These are phyloP conservation scores for Lepiota subincarnata DNA, from an alignment of 768 basidiomycete species.

Conservation along the genomic window DNA sequence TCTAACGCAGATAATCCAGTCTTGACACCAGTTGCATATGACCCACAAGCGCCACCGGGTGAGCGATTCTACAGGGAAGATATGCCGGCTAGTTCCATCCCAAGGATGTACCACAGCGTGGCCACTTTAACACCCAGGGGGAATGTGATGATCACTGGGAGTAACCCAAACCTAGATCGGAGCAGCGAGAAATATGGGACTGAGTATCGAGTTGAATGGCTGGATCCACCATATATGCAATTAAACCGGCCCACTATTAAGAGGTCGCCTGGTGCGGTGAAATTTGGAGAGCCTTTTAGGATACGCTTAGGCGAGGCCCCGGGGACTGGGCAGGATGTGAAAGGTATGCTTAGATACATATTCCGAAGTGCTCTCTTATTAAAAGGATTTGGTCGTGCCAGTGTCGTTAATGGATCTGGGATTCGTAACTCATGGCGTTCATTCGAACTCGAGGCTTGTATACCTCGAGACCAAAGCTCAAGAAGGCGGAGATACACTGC, in stretches of 20 bases:
- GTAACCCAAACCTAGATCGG: slow-evolving; percentile 79
- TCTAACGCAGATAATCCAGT: slow-evolving; percentile 79
- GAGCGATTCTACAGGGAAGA: slow-evolving; percentile 48
- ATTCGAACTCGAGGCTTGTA: slow-evolving; percentile 73
- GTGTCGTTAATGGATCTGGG: slow-evolving; percentile 80
- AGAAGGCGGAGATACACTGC: slow-evolving; percentile 25
- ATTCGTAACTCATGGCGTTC: slow-evolving; percentile 74
- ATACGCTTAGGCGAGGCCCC: slow-evolving; percentile 39
- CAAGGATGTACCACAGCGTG: slow-evolving; percentile 79
- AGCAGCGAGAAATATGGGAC: slow-evolving; percentile 72
- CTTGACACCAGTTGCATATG: slow-evolving; percentile 66
- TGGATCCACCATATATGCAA: slow-evolving; percentile 79
- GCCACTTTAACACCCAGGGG: slow-evolving; percentile 74
- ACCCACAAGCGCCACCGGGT: slow-evolving; percentile 48
- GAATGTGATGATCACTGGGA: slow-evolving; percentile 74
- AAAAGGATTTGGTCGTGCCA: slow-evolving; percentile 21
- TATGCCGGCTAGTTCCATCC: slow-evolving; percentile 62
- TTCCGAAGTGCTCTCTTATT: neutral
- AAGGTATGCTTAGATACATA: slow-evolving; percentile 35
- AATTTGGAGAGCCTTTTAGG: slow-evolving; percentile 42
- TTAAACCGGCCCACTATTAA: slow-evolving; percentile 51
- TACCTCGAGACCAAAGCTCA: slow-evolving; percentile 52
- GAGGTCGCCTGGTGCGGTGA: slow-evolving; percentile 29
- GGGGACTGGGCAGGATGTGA: slow-evolving; percentile 35
- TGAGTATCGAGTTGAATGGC: slow-evolving; percentile 86